Conservation (phyloP, 306 rosid species). For the Mimosa bimucronata region DNA sequence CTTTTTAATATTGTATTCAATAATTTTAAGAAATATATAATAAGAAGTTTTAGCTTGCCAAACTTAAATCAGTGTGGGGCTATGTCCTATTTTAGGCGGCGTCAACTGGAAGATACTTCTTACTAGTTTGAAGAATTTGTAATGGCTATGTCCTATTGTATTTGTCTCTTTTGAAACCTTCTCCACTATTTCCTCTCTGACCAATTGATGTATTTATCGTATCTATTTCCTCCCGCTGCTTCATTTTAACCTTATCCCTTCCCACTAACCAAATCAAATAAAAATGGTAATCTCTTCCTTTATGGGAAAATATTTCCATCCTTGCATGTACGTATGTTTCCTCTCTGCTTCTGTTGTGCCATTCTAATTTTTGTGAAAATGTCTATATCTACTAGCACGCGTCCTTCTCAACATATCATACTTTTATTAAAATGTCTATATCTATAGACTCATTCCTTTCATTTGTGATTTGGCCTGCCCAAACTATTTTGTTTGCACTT, state of each 20-base stretch:
- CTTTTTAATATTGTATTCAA: no score
- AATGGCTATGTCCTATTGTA: no score
- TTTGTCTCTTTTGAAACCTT: not conserved
- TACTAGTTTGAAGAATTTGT: no score
- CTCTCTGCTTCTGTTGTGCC: constrained; percentile 35
- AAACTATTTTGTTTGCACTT: no score
- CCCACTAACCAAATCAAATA: constrained; percentile 2
- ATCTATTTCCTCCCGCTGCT: constrained; percentile 7
- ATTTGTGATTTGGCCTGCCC: no score
- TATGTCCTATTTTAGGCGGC: no score
- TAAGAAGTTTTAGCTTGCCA: no score
- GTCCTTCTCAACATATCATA: constrained; percentile 35
- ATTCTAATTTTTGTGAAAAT: constrained; percentile 23
- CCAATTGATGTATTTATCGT: not conserved
- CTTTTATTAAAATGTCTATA: no score
- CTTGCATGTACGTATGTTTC: constrained; percentile 26
- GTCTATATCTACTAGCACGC: constrained; percentile 27
- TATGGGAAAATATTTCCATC: constrained; percentile 12
- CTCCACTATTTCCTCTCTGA: not conserved
- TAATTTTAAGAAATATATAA: no score
- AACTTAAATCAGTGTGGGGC: no score
- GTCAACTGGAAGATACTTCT: no score
- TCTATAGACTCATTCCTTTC: no score
- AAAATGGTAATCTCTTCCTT: constrained; percentile 29
- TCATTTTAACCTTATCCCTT: constrained; percentile 40